Evolutionary conservation across 768 basidiomycete species (phyloP), one percentile per base, ranked within the genome.

Genomic region (Zangia roseola): DNA sequence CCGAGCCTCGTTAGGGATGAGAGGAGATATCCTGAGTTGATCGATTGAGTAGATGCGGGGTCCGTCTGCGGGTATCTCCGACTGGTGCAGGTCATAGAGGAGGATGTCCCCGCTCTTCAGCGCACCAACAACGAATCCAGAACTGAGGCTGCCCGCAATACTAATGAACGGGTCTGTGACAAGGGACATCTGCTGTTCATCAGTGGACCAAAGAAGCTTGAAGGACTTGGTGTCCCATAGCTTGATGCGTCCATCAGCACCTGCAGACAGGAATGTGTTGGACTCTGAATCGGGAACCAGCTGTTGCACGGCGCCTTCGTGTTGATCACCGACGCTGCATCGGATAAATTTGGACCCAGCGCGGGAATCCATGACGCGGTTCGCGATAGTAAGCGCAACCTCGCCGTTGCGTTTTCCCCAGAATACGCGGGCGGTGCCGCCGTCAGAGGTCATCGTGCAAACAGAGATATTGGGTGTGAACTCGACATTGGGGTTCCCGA

Each of bases 361-460:
- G 31, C 74, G 73, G 21, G 65, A 60, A 41, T 86, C 84, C 77
- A 88, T 84, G 17, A 78, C 80, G 30, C 75, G 77, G 20, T 69
- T 70, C 0, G 81, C 81, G 5, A 73, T 72, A 38, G 83, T 80
- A 25, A 88, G 71, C 0, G 82, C 76, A 8, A 93, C 76, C 45
- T 83, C 81, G 24, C 90, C 91, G 41, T 76, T 79, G 21, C 74
- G 70, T 57, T 81, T 85, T 5, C 89, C 91, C 91, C 90, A 92
- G 6, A 81, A 69, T 12, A 88, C 73, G 46, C 80, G 81, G 10
- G 80, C 88, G 1, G 83, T 82, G 5, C 79, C 79, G 5, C 85
- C 84, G 21, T 81, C 78, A 0, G 86, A 83, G 16, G 76, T 58
- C 20, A 90, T 67, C 5, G 73, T 68, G 50, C 83, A 85, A 0